Evolutionary conservation across 2,329 filamentous ascomycete species (phyloP).

Genomic region (Ophiostoma quercus): DNA sequence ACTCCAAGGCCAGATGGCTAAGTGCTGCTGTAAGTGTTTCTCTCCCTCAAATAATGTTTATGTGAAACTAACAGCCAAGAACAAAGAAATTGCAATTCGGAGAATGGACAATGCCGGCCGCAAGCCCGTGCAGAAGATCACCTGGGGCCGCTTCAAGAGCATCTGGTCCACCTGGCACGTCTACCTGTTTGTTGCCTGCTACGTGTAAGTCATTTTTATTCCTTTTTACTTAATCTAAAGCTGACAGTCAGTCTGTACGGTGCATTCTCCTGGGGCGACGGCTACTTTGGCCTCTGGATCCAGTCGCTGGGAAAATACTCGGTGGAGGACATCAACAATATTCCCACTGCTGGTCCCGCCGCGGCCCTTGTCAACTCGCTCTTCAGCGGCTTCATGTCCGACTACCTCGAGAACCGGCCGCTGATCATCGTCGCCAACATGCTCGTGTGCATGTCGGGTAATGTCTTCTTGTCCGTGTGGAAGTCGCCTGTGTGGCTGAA

Average conservation of each 20-base stretch:
- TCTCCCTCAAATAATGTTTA: too few species aligned
- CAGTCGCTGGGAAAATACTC: background rate
- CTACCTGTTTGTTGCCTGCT: slow-evolving; percentile 1
- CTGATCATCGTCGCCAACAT: background rate
- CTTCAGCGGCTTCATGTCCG: background rate
- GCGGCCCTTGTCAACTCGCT: background rate
- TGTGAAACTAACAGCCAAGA: background rate
- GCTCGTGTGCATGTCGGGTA: background rate
- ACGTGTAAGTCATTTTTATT: background rate
- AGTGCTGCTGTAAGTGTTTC: background rate
- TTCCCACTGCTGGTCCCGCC: background rate
- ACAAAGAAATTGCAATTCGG: background rate
- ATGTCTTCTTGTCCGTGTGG: background rate
- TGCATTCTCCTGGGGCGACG: slow-evolving; percentile 4
- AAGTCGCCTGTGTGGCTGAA: background rate
- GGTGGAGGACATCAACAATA: background rate
- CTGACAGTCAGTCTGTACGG: background rate
- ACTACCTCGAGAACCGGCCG: background rate
- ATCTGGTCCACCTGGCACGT: slow-evolving; percentile 5
- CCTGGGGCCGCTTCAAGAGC: background rate
- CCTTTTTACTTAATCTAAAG: background rate
- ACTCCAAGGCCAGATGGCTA: background rate
- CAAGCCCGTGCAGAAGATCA: background rate
- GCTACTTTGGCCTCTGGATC: slow-evolving; percentile 1
- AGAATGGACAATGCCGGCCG: slow-evolving; percentile 2